A percentile compares a stretch with the other conserved stretches of the same genome.
Evolutionary conservation across 2,329 filamentous ascomycete species (phyloP).

Genomic region (Cladosporium sp.): DNA sequence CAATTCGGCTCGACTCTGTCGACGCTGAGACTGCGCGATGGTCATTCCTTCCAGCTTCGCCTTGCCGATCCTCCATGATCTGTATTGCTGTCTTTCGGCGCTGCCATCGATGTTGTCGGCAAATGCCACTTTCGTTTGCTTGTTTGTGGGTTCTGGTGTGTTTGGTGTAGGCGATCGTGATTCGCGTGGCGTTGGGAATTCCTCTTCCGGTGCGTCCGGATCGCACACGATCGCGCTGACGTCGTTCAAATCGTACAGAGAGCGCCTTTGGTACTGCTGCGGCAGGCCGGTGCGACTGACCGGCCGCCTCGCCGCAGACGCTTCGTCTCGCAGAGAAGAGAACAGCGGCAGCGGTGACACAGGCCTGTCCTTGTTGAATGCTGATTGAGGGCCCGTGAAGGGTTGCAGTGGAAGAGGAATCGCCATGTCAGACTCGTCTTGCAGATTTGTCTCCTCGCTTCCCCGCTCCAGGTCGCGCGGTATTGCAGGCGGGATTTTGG

Average conservation of each 20-base stretch:
- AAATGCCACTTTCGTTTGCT: slow-evolving; percentile 2
- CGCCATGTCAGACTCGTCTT: slow-evolving; percentile 5
- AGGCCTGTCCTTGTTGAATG: slow-evolving; percentile 5
- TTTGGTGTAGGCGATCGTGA: slow-evolving; percentile 1
- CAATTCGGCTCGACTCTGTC: slow-evolving; percentile 25
- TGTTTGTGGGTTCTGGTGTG: slow-evolving; percentile 2
- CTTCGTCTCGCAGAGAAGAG: neutral
- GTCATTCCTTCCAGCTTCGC: slow-evolving; percentile 35
- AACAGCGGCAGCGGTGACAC: slow-evolving; percentile 6
- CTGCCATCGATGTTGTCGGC: slow-evolving; percentile 21
- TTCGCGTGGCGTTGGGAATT: neutral
- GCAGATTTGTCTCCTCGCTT: neutral
- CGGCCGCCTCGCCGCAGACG: slow-evolving; percentile 2
- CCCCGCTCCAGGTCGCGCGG: slow-evolving; percentile 3
- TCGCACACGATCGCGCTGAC: slow-evolving; percentile 10
- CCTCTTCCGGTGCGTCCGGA: neutral
- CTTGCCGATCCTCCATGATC: slow-evolving; percentile 45
- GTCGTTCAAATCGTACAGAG: slow-evolving; percentile 27
- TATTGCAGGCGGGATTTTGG: slow-evolving; percentile 13
- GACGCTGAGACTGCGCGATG: slow-evolving; percentile 32
- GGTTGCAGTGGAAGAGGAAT: slow-evolving; percentile 5
- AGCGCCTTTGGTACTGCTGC: slow-evolving; percentile 25
- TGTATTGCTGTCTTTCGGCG: slow-evolving; percentile 41
- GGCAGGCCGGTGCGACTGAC: slow-evolving; percentile 19
- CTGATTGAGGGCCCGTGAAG: neutral